Conservation (phyloP, 140 eudicot genomes). For the Ambrosia hybrid region DNA sequence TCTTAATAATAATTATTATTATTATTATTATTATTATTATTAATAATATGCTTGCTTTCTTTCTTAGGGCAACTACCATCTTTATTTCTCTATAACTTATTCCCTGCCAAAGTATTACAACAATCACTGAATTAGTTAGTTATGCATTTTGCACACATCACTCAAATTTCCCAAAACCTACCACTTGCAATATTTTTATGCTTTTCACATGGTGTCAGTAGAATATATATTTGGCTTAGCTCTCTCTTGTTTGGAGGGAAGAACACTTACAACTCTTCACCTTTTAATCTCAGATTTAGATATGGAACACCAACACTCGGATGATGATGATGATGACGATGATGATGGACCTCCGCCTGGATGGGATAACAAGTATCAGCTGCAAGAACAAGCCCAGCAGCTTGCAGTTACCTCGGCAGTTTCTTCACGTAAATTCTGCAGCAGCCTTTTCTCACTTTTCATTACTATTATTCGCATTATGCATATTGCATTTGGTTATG, state of each 20-base stretch:
- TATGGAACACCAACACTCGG: slow-evolving; percentile 36
- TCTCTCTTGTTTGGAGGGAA: neutral
- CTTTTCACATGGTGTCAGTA: neutral
- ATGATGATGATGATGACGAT: slow-evolving; percentile 40
- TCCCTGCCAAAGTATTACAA: too few species aligned
- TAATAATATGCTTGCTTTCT: too few species aligned
- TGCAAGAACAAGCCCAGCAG: slow-evolving; percentile 18
- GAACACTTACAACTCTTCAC: neutral
- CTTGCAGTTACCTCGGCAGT: slow-evolving; percentile 3
- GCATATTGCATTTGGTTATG: slow-evolving; percentile 6
- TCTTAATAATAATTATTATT: too few species aligned
- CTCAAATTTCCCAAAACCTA: neutral
- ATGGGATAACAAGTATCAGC: slow-evolving; percentile 46
- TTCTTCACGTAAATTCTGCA: slow-evolving; percentile 25
- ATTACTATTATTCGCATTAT: neutral
- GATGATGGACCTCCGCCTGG: slow-evolving; percentile 72
- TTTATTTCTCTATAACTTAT: too few species aligned
- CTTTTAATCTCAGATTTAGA: slow-evolving; percentile 42
- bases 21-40: too few species aligned
- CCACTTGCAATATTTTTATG: neutral
- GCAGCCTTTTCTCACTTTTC: slow-evolving; percentile 1
- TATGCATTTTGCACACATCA: slow-evolving; percentile 2
- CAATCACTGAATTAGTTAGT: too few species aligned
- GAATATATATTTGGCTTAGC: neutral
- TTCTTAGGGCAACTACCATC: too few species aligned